Conservation (phyloP, 345 rosid species). For the Camelina neglecta region DNA sequence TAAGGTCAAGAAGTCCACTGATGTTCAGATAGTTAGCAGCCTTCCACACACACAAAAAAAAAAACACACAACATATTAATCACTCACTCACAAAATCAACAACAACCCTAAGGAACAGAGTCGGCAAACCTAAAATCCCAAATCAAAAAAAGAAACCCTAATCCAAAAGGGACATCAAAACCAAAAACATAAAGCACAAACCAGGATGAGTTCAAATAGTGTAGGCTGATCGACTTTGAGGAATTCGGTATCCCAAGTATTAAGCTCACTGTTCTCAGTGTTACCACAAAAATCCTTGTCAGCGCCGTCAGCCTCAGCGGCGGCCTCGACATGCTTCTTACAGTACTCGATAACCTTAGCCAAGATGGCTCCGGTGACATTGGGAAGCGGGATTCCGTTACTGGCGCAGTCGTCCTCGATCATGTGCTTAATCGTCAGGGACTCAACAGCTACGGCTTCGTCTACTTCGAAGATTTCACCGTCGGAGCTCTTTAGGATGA, state of each 20-base stretch:
- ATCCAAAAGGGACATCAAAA: no score
- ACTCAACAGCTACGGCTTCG: slow-evolving; percentile 55
- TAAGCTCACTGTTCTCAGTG: slow-evolving; percentile 48
- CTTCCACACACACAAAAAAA: slow-evolving; percentile 31
- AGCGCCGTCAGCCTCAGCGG: slow-evolving; percentile 30
- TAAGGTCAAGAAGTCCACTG: slow-evolving; percentile 64
- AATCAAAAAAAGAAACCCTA: slow-evolving; percentile 19
- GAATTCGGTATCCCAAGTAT: slow-evolving; percentile 64
- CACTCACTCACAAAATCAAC: background rate
- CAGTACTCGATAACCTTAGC: slow-evolving; percentile 69
- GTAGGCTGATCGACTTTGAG: slow-evolving; percentile 63
- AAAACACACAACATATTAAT: background rate
- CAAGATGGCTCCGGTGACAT: slow-evolving; percentile 61
- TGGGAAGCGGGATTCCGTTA: slow-evolving; percentile 52
- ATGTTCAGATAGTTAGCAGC: slow-evolving; percentile 84
- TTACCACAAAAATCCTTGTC: slow-evolving; percentile 32
- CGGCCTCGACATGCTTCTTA: slow-evolving; percentile 55
- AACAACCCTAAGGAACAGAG: background rate
- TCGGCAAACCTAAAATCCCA: background rate
- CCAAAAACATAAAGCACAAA: slow-evolving; percentile 24
- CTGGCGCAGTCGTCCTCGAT: slow-evolving; percentile 56
- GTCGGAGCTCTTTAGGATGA: slow-evolving; percentile 53
- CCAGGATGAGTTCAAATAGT: slow-evolving; percentile 75
- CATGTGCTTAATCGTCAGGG: slow-evolving; percentile 51
- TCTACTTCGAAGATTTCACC: slow-evolving; percentile 60